Conservation (phyloP, 2,329 filamentous ascomycete genomes). For the Aureobasidium namibiae region DNA sequence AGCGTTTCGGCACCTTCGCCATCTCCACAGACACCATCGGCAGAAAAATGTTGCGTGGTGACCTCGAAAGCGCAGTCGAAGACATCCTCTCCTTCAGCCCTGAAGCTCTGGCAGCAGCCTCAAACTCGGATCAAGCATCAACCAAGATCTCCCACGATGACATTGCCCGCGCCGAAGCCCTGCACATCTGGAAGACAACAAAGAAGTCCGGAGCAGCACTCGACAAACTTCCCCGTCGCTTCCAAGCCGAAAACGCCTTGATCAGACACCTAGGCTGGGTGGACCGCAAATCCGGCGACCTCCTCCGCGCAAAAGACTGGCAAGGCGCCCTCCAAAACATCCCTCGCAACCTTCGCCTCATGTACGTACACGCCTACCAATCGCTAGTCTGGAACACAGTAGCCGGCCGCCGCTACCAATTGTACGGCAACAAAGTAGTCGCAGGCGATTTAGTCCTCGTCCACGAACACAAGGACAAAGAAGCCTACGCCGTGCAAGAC, state of each 20-base stretch:
- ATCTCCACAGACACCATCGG: slow-evolving; percentile 82
- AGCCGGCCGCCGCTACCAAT: slow-evolving; percentile 70
- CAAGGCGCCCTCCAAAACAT: slow-evolving; percentile 74
- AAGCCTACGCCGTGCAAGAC: slow-evolving; percentile 21
- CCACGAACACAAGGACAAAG: slow-evolving; percentile 46
- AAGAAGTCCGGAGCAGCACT: slow-evolving; percentile 47
- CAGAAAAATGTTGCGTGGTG: slow-evolving; percentile 69
- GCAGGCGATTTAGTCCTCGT: slow-evolving; percentile 77
- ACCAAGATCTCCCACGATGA: slow-evolving; percentile 62
- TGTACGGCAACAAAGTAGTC: slow-evolving; percentile 65
- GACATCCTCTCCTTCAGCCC: slow-evolving; percentile 67
- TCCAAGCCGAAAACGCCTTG: slow-evolving; percentile 69
- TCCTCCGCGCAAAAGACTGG: slow-evolving; percentile 56
- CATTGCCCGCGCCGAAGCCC: slow-evolving; percentile 66
- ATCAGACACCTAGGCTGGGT: slow-evolving; percentile 61
- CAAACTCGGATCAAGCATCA: slow-evolving; percentile 32
- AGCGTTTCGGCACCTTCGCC: slow-evolving; percentile 84
- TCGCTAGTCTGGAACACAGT: slow-evolving; percentile 89
- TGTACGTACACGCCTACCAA: slow-evolving; percentile 97
- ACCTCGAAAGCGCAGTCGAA: slow-evolving; percentile 73
- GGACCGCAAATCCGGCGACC: slow-evolving; percentile 37
- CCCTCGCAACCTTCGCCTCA: slow-evolving; percentile 71
- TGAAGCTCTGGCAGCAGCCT: slow-evolving; percentile 49
- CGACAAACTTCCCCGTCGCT: slow-evolving; percentile 66
- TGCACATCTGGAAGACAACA: slow-evolving; percentile 61